Base-by-base conservation (phyloP, 2,329 filamentous ascomycete species). In the Epichloe glyceriae region DNA sequence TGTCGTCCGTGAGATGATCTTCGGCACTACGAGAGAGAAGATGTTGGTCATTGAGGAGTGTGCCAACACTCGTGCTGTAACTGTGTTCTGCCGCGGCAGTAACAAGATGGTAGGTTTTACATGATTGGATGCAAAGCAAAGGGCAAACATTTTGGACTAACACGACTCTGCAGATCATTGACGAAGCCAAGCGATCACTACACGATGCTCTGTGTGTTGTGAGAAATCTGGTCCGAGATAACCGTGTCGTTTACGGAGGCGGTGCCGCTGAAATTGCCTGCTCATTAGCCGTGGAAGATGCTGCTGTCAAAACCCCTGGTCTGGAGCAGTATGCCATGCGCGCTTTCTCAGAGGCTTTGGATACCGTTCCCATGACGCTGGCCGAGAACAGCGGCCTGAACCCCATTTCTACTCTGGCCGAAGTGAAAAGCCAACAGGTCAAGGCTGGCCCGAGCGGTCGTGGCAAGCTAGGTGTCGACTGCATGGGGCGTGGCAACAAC, bases 31-130 rank as follows among this genome's bases (percentile, higher is more conserved):
- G 42, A 81, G 93, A 64, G 93, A 98, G 72, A 97, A 98, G 81
- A 98, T 98, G 93, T 76, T 98, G 61, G 88, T 98, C 52, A 98
- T 98, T 61, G 94, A 98, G 73, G 93, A 98, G 72, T 98, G 93
- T 66, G 93, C 94, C 63, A 98, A 98, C 74, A 95, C 88, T 52
- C 79, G 93, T 62, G 93, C 93, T 43, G 94, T 98, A 54, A 98
- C 93, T 3, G 83, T 95, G 50, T 98, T 98, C 68, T 87, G 98
- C 54, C 80, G 93, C 63, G 93, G 93, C 63, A 95, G 89, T 76
- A 98, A 98, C 80, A 98, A 97, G 78, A 98, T 98, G 93, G 88
- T 91, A 70, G 65, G 78, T 69, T 17, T 2, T 11, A 5, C 33
- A 5, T n/a, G 34, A 5, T 40, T 4, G 20, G 17, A 22, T 37